phyloP scores from a whole-genome alignment of 495 filamentous ascomycete genomes.

The Chlorociboria aeruginascens region DNA sequence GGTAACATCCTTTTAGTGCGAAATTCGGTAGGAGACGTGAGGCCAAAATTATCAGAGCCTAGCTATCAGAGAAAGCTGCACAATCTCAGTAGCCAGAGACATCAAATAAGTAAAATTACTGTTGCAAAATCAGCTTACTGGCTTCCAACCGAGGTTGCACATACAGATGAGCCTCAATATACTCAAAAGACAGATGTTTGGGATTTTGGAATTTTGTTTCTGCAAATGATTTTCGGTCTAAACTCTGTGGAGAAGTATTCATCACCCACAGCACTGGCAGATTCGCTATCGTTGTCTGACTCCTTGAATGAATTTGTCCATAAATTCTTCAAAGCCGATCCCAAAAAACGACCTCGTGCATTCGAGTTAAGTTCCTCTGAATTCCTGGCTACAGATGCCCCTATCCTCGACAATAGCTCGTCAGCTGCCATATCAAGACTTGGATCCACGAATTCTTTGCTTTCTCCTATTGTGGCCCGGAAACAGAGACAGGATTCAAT shows the following conservation, averaged over 20 bases:
- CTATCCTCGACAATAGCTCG: conserved; percentile 34
- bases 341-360: conserved; percentile 73
- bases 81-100: conserved; percentile 35
- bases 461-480: conserved; percentile 21
- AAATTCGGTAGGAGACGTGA: conserved; percentile 42
- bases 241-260: conserved; percentile 63
- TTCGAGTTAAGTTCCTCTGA: conserved; percentile 85
- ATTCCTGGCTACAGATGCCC: conserved; percentile 57
- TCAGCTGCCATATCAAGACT: conserved; percentile 25
- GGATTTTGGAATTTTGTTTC: conserved; percentile 79
- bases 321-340: conserved; percentile 71
- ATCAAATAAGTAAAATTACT: conserved; percentile 33
- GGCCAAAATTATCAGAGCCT: conserved; percentile 57
- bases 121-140: conserved; percentile 68
- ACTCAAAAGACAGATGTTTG: conserved; percentile 86
- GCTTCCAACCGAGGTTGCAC: conserved; percentile 68
- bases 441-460: conserved; percentile 24
- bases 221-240: conserved; percentile 91
- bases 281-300: conserved; percentile 48
- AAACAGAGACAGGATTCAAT: conserved; percentile 38
- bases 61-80: conserved; percentile 53
- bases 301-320: conserved; percentile 67
- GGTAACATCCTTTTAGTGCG: conserved; percentile 62
- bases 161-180: conserved; percentile 40
- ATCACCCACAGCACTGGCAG: conserved; percentile 60